phyloP scores from a whole-genome alignment of 2,329 filamentous ascomycete genomes.

The Apiospora koreana region DNA sequence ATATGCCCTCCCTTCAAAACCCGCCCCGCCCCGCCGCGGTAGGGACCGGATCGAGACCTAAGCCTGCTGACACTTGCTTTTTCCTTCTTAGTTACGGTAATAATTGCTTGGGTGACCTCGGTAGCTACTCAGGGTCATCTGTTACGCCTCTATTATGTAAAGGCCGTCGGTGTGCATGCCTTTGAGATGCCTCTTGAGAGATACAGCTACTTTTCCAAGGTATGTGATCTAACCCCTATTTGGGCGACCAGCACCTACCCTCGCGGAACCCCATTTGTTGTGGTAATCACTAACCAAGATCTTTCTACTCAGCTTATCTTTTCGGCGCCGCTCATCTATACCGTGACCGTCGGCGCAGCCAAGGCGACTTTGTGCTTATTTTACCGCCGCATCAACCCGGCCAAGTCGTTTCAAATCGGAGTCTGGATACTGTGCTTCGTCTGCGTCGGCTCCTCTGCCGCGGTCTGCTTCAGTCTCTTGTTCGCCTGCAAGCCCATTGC shows the following conservation, averaged over 20 bases:
- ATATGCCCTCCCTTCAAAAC: not conserved
- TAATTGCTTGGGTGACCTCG: constrained; percentile 13
- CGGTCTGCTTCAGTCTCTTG: constrained; percentile 35
- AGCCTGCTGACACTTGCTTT: constrained; percentile 8
- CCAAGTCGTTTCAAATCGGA: constrained; percentile 32
- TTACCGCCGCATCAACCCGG: constrained; percentile 38
- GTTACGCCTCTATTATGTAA: constrained; percentile 11
- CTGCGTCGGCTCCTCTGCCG: constrained; percentile 32
- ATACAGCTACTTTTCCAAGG: constrained; percentile 16
- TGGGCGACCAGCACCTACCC: no score
- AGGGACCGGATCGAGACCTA: not conserved
- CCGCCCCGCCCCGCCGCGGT: no score
- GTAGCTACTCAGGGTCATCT: constrained; percentile 11
- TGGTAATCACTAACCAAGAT: not conserved
- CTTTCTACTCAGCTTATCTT: constrained; percentile 14
- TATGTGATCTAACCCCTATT: not conserved
- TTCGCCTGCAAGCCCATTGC: constrained; percentile 39
- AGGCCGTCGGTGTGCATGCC: constrained; percentile 17
- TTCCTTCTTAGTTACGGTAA: not conserved
- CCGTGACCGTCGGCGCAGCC: constrained; percentile 35
- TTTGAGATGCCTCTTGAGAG: constrained; percentile 19
- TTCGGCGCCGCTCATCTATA: constrained; percentile 29
- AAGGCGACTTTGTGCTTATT: constrained; percentile 42
- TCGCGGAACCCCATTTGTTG: no score
- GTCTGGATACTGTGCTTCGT: constrained; percentile 32